Percentiles rank a stretch among this genome's conserved stretches.
Conservation (phyloP, 805 yeast genomes). For the Lipomyces japonicus region DNA sequence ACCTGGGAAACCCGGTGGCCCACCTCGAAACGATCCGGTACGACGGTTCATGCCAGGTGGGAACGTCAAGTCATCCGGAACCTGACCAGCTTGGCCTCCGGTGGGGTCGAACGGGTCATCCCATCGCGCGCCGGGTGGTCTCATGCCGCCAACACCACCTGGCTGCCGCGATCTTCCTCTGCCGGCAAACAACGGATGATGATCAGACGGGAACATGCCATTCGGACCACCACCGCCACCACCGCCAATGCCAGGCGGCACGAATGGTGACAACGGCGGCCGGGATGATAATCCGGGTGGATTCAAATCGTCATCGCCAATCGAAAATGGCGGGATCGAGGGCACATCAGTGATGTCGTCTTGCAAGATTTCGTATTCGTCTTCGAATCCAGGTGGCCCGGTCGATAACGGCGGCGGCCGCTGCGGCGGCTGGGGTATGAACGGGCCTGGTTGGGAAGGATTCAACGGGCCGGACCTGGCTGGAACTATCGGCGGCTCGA, state of each 20-base stretch:
- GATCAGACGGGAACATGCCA: constrained; percentile 30
- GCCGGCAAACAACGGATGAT: constrained; percentile 26
- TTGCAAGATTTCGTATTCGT: constrained; percentile 38
- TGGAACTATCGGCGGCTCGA: neutral
- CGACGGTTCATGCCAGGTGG: constrained; percentile 28
- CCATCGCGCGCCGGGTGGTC: constrained; percentile 41
- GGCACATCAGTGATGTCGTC: constrained; percentile 12
- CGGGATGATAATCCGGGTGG: constrained; percentile 41
- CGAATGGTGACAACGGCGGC: constrained; percentile 36
- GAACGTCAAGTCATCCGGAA: constrained; percentile 1
- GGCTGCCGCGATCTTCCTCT: constrained; percentile 29
- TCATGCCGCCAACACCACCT: constrained; percentile 25
- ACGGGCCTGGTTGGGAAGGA: constrained; percentile 3
- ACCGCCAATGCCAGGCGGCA: constrained; percentile 9
- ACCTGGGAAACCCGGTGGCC: constrained; percentile 15
- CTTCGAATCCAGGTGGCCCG: constrained; percentile 45
- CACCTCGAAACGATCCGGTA: constrained; percentile 22
- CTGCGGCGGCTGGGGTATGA: constrained; percentile 3
- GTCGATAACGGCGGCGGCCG: constrained; percentile 30
- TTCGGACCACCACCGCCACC: constrained; percentile 16
- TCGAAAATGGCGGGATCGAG: constrained; percentile 27
- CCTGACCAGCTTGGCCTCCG: constrained; percentile 10
- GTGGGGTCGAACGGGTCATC: constrained; percentile 38
- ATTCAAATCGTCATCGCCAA: constrained; percentile 40
- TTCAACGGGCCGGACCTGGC: neutral